These are phyloP conservation scores for Aquilaria malaccensis DNA, from an alignment of 345 rosid species.

Conservation along the genomic window DNA sequence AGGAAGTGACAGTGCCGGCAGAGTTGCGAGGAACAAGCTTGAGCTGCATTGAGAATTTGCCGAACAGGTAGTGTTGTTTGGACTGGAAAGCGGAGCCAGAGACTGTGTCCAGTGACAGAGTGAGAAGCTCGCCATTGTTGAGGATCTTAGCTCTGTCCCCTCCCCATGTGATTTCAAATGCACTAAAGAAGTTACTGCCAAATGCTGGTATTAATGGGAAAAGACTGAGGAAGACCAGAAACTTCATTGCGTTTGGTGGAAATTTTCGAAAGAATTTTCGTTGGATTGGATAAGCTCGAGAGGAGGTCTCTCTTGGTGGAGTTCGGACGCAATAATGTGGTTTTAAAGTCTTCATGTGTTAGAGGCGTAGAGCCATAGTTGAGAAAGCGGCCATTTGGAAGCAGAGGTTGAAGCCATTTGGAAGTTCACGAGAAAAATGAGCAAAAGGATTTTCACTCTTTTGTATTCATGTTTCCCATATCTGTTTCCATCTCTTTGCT, in stretches of 20 bases:
- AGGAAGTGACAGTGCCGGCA: conserved; percentile 54
- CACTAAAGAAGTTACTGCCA: conserved; percentile 33
- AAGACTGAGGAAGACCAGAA: not conserved
- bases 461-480: no score
- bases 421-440: no score
- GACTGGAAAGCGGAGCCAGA: conserved; percentile 64
- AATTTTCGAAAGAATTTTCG: no score
- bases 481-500: no score
- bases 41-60: conserved; percentile 47
- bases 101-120: conserved; percentile 41
- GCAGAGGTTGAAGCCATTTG: no score
- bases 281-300: no score
- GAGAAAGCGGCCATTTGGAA: no score
- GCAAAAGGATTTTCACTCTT: no score
- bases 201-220: conserved; percentile 6
- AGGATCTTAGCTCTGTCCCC: conserved; percentile 49
- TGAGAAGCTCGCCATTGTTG: conserved; percentile 51
- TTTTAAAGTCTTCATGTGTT: no score
- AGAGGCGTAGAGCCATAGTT: no score
- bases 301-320: no score
- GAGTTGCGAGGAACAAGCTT: conserved; percentile 58
- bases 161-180: conserved; percentile 58
- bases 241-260: not conserved
- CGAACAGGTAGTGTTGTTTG: conserved; percentile 47
- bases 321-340: no score